Base-by-base conservation (phyloP, 176 grass and related monocot species). In the Triticum dicoccoides region DNA sequence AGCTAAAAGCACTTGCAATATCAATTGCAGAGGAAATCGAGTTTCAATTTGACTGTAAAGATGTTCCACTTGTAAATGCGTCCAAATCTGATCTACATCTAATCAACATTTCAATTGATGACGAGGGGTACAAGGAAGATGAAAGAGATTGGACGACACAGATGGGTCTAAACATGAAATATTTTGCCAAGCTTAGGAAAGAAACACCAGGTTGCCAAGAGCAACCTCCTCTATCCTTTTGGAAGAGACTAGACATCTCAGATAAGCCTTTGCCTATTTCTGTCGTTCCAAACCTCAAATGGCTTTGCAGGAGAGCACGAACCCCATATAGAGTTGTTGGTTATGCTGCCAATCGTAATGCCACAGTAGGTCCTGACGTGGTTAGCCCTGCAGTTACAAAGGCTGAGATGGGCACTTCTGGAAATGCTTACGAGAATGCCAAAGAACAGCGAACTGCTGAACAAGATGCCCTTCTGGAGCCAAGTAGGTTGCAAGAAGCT, bases 71-170 rank as follows among this genome's bases (percentile, higher is more conserved):
- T 77, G 87, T 75, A 71, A 99, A 91, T 92, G 93, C 94, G 61
- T 93, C 87, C 17, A 86, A 82, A 42, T 87, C 97, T 77, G 90
- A 93, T 92, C 47, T 99, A 42, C 67, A 93, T 80, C 56, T 93
- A 77, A 96, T 99, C 80, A 99, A 99, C 51, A 91, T 89, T 78
- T 93, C 97, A 76, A 99, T 99, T 86, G 97, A 99, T 81, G 97
- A 96, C 10, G 97, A 98, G 82, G 92, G 74, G 4, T 89, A 96
- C 69, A 77, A 88, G 65, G 97, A 98, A 84, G 92, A 98, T 80
- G 97, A 92, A 81, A 90, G 49, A 61, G 90, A 99, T 81, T 99
- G 97, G 97, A 96, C 97, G 29, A 89, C 92, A 62, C 93, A 89
- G 86, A 85, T 99, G 89, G 92, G 87, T 87, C 65, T 99, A 68